Evolutionary conservation across 805 yeast species (phyloP), one percentile per base, ranked within the genome.

Genomic region (Schwanniomyces sp.): DNA sequence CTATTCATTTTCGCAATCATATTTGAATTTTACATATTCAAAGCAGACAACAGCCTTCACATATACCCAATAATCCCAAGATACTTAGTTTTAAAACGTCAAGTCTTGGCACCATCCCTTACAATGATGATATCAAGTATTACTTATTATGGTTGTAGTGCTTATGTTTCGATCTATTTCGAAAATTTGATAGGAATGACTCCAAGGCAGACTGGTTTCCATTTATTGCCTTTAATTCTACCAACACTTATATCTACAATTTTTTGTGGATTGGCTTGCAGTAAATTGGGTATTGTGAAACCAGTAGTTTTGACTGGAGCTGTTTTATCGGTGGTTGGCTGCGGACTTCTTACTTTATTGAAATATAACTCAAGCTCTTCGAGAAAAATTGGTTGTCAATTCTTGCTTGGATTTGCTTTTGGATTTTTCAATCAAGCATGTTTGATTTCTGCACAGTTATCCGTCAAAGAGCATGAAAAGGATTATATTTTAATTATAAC

Each of bases 401-500:
- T 79, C 24, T 54, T 76, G 5, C 56, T 66, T 10, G 86, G 86
- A 21, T 62, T 74, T 5, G 69, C 76, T 0, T 59, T 72, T 34
- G 86, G 86, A 2, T 29, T 76, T n/a, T 65, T 62, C 44, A 61
- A 78, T 56, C 84, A 79, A 57, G 64, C 79, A 1, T 53, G 70
- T 12, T 63, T 77, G 41, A 56, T 78, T 29, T 58, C 74, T 2
- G 69, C 77, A 1, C 82, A 80, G 53, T 58, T 80, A 21, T 21
- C 24, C 5, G 24, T 21, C 5, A 21, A 8, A 61, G 69, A 21
- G 79, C 80, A 8, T 82, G 84, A 29, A 76, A 79, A 49, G 59
- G 84, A 84, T 12, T 69, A 75, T 3, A 66, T 69, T 6, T 75
- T 80, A 41, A 57, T 78, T 59, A 69, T 78, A 2, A 78, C 82